A percentile compares a stretch with the other conserved stretches of the same genome.
These are phyloP conservation scores for Vicia faba DNA, from an alignment of 306 rosid species.

Conservation along the genomic window DNA sequence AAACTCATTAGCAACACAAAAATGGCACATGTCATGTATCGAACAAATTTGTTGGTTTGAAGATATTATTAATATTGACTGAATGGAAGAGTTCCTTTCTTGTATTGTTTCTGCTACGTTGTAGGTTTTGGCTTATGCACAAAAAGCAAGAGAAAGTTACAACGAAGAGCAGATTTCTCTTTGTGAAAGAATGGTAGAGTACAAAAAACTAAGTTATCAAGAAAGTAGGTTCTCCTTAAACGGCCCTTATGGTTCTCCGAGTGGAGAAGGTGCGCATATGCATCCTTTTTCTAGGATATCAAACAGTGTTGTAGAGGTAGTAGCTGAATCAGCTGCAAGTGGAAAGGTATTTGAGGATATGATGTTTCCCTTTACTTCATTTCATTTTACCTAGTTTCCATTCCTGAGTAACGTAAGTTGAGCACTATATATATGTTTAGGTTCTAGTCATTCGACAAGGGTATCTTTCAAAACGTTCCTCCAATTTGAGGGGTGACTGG, in stretches of 20 bases:
- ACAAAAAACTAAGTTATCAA: constrained; percentile 54
- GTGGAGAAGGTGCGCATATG: constrained; percentile 46
- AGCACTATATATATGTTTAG: constrained; percentile 41
- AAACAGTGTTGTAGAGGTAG: constrained; percentile 56
- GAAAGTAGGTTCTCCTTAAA: constrained; percentile 53
- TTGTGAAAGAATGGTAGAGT: constrained; percentile 65
- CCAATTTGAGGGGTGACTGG: constrained; percentile 83
- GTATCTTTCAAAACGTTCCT: constrained; percentile 78
- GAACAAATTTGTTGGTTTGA: constrained; percentile 2
- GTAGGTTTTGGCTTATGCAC: constrained; percentile 68
- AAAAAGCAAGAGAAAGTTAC: constrained; percentile 71
- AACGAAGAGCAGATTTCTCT: constrained; percentile 70
- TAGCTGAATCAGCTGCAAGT: constrained; percentile 66
- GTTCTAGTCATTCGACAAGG: constrained; percentile 79
- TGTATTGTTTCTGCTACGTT: constrained; percentile 34
- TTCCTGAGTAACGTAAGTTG: constrained; percentile 21
- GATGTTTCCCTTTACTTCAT: constrained; percentile 20
- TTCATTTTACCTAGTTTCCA: background rate
- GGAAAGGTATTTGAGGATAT: constrained; percentile 60
- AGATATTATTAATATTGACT: constrained; percentile 18
- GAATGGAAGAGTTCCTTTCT: constrained; percentile 22
- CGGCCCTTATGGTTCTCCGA: constrained; percentile 44
- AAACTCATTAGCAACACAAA: background rate
- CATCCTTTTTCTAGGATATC: constrained; percentile 59
- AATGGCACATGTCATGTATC: constrained; percentile 5